Percentiles rank a stretch among this genome's conserved stretches.
Conservation (phyloP, 148 eudicot genomes). For the Spergularia bocconei region DNA sequence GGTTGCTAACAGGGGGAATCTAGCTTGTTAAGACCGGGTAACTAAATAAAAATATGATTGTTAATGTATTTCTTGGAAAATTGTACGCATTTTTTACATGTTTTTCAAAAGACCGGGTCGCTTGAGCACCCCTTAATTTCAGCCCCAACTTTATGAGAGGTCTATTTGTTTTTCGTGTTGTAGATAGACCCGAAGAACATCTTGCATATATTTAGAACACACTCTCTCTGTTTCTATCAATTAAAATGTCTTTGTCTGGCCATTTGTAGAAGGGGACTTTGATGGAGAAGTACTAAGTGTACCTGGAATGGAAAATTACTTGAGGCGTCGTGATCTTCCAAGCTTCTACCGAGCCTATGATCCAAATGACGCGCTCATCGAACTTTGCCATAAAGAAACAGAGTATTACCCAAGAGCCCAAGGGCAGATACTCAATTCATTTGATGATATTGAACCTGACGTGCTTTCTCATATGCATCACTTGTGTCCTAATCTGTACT, state of each 20-base stretch:
- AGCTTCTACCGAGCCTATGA: constrained; percentile 23
- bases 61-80: too few species aligned
- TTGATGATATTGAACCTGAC: constrained; percentile 27
- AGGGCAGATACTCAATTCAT: constrained; percentile 30
- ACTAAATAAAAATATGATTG: too few species aligned
- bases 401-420: constrained; percentile 18
- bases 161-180: too few species aligned
- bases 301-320: constrained; percentile 26
- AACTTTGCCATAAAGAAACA: neutral
- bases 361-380: neutral
- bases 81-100: too few species aligned
- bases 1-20: too few species aligned
- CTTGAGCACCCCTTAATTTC: too few species aligned
- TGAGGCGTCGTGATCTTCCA: constrained; percentile 32
- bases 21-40: too few species aligned
- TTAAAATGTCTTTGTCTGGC: neutral
- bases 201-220: too few species aligned
- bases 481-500: constrained; percentile 24
- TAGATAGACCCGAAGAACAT: too few species aligned
- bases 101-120: too few species aligned
- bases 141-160: too few species aligned
- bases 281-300: constrained; percentile 24
- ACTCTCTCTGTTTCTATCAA: too few species aligned
- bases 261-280: constrained; percentile 10
- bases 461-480: constrained; percentile 17